A percentile compares a stretch with the other conserved stretches of the same genome.
Evolutionary conservation across 75 land plant genomes (phyloP).

Genomic region (Picea glauca): DNA sequence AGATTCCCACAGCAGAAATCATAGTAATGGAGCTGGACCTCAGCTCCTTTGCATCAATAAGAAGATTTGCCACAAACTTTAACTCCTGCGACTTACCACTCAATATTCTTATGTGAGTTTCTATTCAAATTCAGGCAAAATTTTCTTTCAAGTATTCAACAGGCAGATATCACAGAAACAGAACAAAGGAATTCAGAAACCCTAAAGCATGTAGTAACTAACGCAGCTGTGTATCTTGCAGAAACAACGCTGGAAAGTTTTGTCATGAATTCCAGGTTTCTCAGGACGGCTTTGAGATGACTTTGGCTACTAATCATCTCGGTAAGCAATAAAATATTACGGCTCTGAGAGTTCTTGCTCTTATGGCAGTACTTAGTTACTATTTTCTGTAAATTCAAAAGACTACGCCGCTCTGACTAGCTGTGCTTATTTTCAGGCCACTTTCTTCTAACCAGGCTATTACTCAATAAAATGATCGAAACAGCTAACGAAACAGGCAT

Average conservation of each 20-base stretch:
- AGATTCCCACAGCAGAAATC: conserved; percentile 48
- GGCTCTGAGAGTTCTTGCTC: no score
- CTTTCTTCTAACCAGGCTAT: conserved; percentile 55
- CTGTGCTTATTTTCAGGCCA: conserved; percentile 46
- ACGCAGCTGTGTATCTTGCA: conserved; percentile 17
- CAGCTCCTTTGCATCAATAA: conserved; percentile 60
- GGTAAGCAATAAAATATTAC: conserved; percentile 25
- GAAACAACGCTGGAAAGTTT: conserved; percentile 77
- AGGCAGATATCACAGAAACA: not conserved
- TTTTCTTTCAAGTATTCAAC: not conserved
- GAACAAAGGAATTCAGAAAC: not conserved
- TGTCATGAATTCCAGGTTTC: conserved; percentile 45
- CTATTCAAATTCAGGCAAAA: not conserved
- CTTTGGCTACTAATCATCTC: conserved; percentile 72
- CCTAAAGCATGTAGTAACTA: not conserved
- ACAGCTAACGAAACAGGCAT: conserved; percentile 51
- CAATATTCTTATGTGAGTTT: conserved; percentile 68
- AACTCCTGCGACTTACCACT: conserved; percentile 47
- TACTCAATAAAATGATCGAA: conserved; percentile 60
- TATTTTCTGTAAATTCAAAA: no score
- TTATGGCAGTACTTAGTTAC: no score
- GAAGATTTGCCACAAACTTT: conserved; percentile 48
- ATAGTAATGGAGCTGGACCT: conserved; percentile 55
- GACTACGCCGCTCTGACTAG: not conserved
- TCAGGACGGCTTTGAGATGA: conserved; percentile 71